Base-by-base conservation (phyloP, 208 protist species). In the Leptomonas seymouri region DNA sequence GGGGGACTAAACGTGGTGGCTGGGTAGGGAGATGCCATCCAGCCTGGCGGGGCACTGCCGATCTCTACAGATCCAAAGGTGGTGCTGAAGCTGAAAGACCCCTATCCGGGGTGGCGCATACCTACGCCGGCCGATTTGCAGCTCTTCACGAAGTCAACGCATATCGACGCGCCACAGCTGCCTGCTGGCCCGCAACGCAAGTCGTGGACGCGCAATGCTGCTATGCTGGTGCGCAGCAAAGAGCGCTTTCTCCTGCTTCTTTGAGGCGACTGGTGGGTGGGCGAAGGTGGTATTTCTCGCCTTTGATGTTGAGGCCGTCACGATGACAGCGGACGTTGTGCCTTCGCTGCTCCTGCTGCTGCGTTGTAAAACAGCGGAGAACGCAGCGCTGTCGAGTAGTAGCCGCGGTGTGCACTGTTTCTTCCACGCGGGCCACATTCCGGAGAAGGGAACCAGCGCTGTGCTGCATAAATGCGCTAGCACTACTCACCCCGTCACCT, bases 241-340 rank as follows among this genome's bases (percentile, higher is more conserved):
- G 72, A 80, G 18, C 48, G 57, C 18, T 61, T 89, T 31, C 51
- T 78, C 27, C 3, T 30, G 14, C n/a, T 49, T 58, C 46, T 63
- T 91, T 3, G 53, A 48, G 34, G 69, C 16, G 18, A 78, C 81
- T 7, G 81, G 84, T 6, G 88, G 85, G 27, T 77, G 80, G 67
- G 15, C 16, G 6, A 45, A 58, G 0, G 79, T 79, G 14, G 28
- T 66, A 9, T 86, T 90, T 56, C 83, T 91, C 15, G 75, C 78
- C 14, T 15, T 90, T 6, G 87, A 90, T 44, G 76, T 82, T 41
- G 84, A 90, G 62, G 80, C 82, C 2, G 74, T 67, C 15, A 28
- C 69, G 14, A 65, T 87, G 23, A 28, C 27, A 0, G 30, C 21
- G 36, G 49, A 70, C 5, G 67, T 46, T 31, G 49, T 78, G 30